Conservation (phyloP, 2,329 filamentous ascomycete species). For the Ophiosphaerella korrae region DNA sequence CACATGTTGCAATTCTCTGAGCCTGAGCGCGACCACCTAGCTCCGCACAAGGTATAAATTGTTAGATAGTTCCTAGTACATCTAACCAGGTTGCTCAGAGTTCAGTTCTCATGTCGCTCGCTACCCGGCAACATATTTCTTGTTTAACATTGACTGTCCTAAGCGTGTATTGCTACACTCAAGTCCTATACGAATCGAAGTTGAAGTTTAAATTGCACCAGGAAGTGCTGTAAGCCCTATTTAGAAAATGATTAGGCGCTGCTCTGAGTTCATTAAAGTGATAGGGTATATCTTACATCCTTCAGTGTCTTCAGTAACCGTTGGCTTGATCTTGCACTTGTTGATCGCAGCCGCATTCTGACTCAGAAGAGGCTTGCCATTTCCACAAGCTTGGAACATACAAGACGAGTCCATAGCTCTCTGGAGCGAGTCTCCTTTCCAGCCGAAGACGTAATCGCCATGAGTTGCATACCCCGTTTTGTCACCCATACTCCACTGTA, state of each 20-base stretch:
- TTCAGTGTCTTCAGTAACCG: conserved; percentile 11
- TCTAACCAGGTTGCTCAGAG: too few species aligned
- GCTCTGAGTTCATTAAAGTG: background rate
- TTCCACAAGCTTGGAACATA: conserved; percentile 22
- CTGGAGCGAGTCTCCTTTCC: conserved; percentile 56
- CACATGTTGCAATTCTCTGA: too few species aligned
- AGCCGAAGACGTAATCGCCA: conserved; percentile 59
- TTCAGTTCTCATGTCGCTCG: too few species aligned
- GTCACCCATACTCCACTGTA: conserved; percentile 32
- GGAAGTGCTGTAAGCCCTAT: conserved; percentile 1
- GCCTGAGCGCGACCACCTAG: too few species aligned
- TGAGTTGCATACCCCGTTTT: conserved; percentile 55
- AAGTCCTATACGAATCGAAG: background rate
- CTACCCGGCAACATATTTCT: too few species aligned
- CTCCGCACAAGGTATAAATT: too few species aligned
- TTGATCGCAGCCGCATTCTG: conserved; percentile 10
- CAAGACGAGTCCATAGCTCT: conserved; percentile 27
- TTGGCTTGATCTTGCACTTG: conserved; percentile 11
- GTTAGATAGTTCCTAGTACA: too few species aligned
- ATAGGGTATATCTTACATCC: conserved; percentile 9
- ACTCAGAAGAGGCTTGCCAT: conserved; percentile 5
- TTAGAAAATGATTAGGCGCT: background rate
- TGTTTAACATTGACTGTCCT: too few species aligned
- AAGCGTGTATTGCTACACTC: background rate
- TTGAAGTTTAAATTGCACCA: background rate